Conservation (phyloP, 2,329 filamentous ascomycete genomes). For the Hymenoscyphus linearis region DNA sequence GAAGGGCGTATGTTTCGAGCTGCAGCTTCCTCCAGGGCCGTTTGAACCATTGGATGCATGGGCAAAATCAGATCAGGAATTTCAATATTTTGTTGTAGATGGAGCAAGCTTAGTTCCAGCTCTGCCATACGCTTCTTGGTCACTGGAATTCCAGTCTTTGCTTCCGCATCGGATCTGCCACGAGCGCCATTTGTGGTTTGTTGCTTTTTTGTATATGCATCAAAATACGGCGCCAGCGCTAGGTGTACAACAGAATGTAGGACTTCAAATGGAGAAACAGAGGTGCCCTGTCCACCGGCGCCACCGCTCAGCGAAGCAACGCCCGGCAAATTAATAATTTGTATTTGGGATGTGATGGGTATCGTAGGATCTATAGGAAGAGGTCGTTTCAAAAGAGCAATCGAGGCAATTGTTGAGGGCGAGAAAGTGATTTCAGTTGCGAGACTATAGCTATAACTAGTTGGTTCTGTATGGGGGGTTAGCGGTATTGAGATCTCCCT, state of each 20-base stretch:
- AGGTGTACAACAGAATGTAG: conserved; percentile 89
- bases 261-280: conserved; percentile 82
- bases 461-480: conserved; percentile 35
- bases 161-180: conserved; percentile 76
- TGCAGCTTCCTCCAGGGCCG: conserved; percentile 72
- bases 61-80: conserved; percentile 87
- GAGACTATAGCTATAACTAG: conserved; percentile 69
- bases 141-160: conserved; percentile 92
- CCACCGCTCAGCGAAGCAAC: conserved; percentile 61
- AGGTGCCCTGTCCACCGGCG: conserved; percentile 61
- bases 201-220: conserved; percentile 85
- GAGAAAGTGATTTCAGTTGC: conserved; percentile 77
- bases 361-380: conserved; percentile 78
- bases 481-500: conserved; percentile 23
- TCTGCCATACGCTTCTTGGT: conserved; percentile 97
- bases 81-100: conserved; percentile 96
- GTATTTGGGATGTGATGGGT: conserved; percentile 81
- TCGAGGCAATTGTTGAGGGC: conserved; percentile 74
- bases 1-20: conserved; percentile 62
- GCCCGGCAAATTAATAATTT: conserved; percentile 87
- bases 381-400: conserved; percentile 85
- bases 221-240: conserved; percentile 91
- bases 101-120: conserved; percentile 80
- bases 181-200: conserved; percentile 61
- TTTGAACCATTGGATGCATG: conserved; percentile 84